Evolutionary conservation across 1,139 yeast genomes (phyloP).

Genomic region (Nadsonia commutata): DNA sequence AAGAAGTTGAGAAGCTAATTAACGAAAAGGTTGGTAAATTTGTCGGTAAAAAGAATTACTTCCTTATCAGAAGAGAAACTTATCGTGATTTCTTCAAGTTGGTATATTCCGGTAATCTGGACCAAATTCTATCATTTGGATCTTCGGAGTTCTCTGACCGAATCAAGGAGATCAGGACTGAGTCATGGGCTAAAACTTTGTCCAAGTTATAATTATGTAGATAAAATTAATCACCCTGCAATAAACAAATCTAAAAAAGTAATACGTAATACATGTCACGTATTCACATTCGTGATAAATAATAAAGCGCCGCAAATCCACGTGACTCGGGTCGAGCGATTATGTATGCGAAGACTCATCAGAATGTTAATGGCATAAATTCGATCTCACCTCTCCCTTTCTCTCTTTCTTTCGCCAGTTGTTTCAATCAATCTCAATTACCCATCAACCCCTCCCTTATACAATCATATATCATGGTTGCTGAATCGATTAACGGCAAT

Average conservation of each 20-base stretch:
- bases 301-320: not conserved
- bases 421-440: too few species aligned
- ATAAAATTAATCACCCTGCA: too few species aligned
- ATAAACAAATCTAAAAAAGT: not conserved
- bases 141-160: not conserved
- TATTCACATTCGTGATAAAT: too few species aligned
- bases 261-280: not conserved
- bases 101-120: not conserved
- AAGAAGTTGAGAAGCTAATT: constrained; percentile 19
- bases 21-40: constrained; percentile 13
- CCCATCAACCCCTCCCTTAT: not conserved
- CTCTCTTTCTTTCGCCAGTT: too few species aligned
- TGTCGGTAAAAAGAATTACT: constrained; percentile 19
- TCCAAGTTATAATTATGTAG: not conserved
- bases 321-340: not conserved
- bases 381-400: not conserved
- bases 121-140: not conserved
- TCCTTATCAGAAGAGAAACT: constrained; percentile 17
- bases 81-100: not conserved
- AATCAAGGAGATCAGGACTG: not conserved
- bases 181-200: not conserved
- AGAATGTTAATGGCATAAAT: not conserved
- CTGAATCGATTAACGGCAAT: not conserved
- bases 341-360: not conserved
- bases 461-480: not conserved